Base-by-base conservation (phyloP, 495 filamentous ascomycete species). In the Thermochaetoides thermophila region DNA sequence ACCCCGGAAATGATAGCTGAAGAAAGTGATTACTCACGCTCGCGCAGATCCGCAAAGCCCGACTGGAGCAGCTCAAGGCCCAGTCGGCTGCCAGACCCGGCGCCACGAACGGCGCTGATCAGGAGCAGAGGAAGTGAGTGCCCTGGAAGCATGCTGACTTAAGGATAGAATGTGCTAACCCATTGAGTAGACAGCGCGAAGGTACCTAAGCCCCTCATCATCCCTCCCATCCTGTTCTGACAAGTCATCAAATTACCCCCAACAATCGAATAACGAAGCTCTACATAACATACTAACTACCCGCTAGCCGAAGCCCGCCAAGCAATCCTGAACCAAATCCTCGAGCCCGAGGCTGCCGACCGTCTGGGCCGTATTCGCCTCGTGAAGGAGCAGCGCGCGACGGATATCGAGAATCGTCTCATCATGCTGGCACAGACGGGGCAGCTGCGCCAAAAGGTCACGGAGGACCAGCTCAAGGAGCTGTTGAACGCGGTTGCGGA, bases 291-390 rank as follows among this genome's bases (percentile, higher is more conserved):
- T n/a, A 4, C 26, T 33, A 38, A 38, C 26, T 8, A 11, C 13
- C 15, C 2, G 39, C 53, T 11, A 73, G 65, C 68, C 45, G 76
- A 82, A 48, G 71, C 71, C 17, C 81, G 87, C 37, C 60, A 76
- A 51, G 64, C 76, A 18, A 80, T 93, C 43, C 73, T 97, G 33
- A 69, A 66, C 43, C 89, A 96, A 51, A 93, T 97, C 67, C 82
- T 96, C 34, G 73, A 81, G 39, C 87, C 91, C 49, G 84, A 84
- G 49, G 91, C 89, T 14, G 80, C 83, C 33, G 89, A 97, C 60
- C 80, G 89, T 11, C 68, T 97, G 7, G 84, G 83, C 29, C 81
- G 91, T 38, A 96, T 97, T 59, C 81, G 86, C 10, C 74, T 97
- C 35, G 89, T 96, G 36, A 96, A 95, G 57, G 86, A 85, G 53